Evolutionary conservation across 768 basidiomycete genomes (phyloP), one percentile per base, ranked within the genome.

Genomic region (Russula dissimulans): DNA sequence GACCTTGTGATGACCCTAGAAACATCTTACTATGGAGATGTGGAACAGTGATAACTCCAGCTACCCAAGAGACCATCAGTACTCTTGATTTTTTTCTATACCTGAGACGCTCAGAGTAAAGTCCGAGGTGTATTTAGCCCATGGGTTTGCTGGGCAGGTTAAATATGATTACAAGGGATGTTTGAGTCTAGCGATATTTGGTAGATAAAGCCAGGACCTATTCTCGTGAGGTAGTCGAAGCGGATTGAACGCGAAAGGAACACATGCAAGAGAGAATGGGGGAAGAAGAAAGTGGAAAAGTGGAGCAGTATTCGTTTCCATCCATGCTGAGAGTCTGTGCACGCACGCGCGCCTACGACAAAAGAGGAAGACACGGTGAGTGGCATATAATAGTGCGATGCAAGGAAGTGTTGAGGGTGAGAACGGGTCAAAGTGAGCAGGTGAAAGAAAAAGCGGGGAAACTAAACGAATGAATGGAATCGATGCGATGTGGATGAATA

Each of bases 401-500:
- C 22, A 41, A 34, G 22, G 47, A 39, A 22, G 26, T 34, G 47
- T 14, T 36, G 7, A 10, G 39, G 4, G 42, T 43, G 46, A 62
- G 51, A 44, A 53, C 18, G 7, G 39, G 12, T 4, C 34, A 38
- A 22, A 22, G 44, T 22, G 29, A 44, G 44, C 41, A 54, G 50
- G 51, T 5, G 46, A 45, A n/a, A 15, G 18, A n/a, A 6, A 6
- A 36, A n/a, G 29, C 15, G 15, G 5, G n/a, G n/a, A 4, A 29
- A 52, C 15, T 31, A 5, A 49, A 12, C 1, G 17, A 32, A 9
- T 18, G 14, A 54, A 12, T 32, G 48, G 51, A 39, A 36, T 18
- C 32, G 15, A 34, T 36, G 48, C 39, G 22, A 46, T 50, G 52
- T 38, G 51, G 39, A 63, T 50, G 57, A 58, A 62, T 54, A 62